phyloP scores from a whole-genome alignment of 257 asterid genomes.

The Nicotiana knightiana region DNA sequence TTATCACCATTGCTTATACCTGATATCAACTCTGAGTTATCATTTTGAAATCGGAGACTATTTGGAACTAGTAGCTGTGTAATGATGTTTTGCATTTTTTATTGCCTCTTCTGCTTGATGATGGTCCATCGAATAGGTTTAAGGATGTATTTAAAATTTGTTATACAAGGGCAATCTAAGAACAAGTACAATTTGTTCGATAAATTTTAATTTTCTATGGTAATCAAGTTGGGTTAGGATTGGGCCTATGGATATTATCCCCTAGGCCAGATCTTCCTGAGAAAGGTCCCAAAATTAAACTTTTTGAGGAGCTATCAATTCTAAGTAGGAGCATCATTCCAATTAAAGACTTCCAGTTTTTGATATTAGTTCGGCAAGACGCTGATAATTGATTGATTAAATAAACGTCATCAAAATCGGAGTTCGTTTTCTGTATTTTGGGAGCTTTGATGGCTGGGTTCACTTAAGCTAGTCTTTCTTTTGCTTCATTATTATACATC shows the following conservation, averaged over 20 bases:
- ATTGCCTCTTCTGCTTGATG: not conserved
- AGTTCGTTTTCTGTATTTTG: not conserved
- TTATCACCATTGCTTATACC: not conserved
- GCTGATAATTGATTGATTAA: not conserved
- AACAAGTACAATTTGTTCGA: not conserved
- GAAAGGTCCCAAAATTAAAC: not conserved
- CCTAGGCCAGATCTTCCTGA: not conserved
- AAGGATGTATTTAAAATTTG: not conserved
- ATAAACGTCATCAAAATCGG: not conserved
- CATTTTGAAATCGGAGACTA: not conserved
- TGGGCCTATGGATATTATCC: not conserved
- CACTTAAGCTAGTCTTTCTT: not conserved
- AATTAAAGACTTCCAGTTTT: not conserved
- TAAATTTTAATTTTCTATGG: not conserved
- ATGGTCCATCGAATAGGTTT: not conserved
- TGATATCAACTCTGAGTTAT: not conserved
- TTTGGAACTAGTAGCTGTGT: not conserved
- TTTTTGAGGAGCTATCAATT: not conserved
- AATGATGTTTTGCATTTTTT: not conserved
- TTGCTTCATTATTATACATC: not conserved
- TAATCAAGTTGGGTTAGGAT: not conserved
- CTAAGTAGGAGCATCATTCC: not conserved
- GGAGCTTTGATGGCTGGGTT: not conserved
- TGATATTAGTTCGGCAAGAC: not conserved
- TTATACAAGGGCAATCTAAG: not conserved